Conservation (phyloP, 2,329 filamentous ascomycete species). For the Leptographium galeiforme region DNA sequence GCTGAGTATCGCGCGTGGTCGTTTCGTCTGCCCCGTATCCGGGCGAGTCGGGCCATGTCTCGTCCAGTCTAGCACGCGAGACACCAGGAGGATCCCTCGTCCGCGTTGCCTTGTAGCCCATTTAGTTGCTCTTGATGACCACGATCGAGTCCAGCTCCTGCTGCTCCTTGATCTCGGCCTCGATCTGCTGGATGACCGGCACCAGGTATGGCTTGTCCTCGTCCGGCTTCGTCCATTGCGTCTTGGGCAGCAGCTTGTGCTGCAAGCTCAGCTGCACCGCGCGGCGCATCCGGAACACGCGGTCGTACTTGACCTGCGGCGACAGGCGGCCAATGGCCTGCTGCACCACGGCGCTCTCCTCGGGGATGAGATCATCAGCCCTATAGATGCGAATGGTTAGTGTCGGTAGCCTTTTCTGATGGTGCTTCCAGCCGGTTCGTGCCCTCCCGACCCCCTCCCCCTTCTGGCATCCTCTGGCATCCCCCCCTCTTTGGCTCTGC, state of each 20-base stretch:
- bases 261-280: constrained; percentile 65
- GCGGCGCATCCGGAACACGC: constrained; percentile 91
- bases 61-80: background rate
- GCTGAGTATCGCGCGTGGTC: too few relatives aligned
- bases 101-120: background rate
- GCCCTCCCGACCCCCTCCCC: background rate
- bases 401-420: background rate
- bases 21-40: too few relatives aligned
- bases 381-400: constrained; percentile 30
- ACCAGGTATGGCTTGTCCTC: constrained; percentile 43
- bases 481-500: background rate
- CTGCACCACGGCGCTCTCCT: constrained; percentile 80
- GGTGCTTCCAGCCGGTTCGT: background rate
- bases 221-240: constrained; percentile 45
- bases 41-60: too few relatives aligned
- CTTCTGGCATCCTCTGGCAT: too few relatives aligned
- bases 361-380: constrained; percentile 86
- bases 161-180: constrained; percentile 35
- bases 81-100: background rate
- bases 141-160: constrained; percentile 35
- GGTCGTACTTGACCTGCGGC: constrained; percentile 86
- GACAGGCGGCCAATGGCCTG: constrained; percentile 81
- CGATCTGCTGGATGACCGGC: constrained; percentile 38
- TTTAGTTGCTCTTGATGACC: constrained; percentile 34
- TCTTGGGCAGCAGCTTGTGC: constrained; percentile 51